Conservation (phyloP, 2,329 filamentous ascomycete genomes). For the Aspergillus piperis region DNA sequence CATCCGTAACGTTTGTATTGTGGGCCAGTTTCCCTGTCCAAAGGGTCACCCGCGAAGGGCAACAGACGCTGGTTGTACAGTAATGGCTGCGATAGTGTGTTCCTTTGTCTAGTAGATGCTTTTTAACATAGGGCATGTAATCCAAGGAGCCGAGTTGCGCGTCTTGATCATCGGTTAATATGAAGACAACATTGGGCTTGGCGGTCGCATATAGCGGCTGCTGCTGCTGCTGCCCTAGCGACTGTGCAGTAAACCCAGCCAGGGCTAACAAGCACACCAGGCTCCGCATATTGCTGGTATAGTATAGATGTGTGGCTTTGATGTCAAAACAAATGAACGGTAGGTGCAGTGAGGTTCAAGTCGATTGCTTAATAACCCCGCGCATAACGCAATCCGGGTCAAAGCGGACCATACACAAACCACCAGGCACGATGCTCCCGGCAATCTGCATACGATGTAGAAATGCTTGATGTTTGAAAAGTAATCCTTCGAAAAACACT, state of each 20-base stretch:
- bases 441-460: no score
- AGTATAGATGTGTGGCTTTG: neutral
- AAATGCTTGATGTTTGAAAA: no score
- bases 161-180: slow-evolving; percentile 70
- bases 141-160: slow-evolving; percentile 31
- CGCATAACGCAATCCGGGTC: no score
- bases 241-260: neutral
- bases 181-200: slow-evolving; percentile 63
- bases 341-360: no score
- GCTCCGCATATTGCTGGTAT: neutral
- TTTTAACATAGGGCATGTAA: slow-evolving; percentile 54
- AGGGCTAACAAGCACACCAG: neutral
- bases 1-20: slow-evolving; percentile 66
- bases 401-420: no score
- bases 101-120: slow-evolving; percentile 47
- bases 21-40: slow-evolving; percentile 66
- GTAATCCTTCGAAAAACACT: no score
- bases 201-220: neutral
- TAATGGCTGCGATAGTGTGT: slow-evolving; percentile 63
- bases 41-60: slow-evolving; percentile 63
- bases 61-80: slow-evolving; percentile 63
- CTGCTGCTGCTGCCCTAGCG: neutral
- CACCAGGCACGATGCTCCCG: no score
- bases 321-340: neutral
- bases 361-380: no score